phyloP scores from a whole-genome alignment of 202 grass and related monocot species.

The Cymbopogon flexuosus region DNA sequence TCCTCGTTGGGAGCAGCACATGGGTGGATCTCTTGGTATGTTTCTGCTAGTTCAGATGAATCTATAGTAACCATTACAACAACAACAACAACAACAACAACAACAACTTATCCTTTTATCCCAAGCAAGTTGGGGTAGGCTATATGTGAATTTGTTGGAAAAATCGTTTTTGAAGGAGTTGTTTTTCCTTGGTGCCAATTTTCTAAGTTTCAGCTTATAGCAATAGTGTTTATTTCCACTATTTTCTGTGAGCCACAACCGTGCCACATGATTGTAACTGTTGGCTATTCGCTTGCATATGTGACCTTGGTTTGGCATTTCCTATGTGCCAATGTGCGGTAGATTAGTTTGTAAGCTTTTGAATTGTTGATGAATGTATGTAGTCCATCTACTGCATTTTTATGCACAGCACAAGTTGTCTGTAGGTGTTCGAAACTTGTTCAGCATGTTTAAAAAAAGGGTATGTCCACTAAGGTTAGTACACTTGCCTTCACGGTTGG shows the following conservation, averaged over 20 bases:
- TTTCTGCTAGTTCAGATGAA: constrained; percentile 25
- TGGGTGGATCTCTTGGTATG: constrained; percentile 98
- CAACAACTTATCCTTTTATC: too few relatives aligned
- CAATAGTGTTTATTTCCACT: background rate
- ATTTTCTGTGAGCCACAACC: background rate
- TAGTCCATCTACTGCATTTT: background rate
- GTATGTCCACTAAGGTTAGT: background rate
- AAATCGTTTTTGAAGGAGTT: background rate
- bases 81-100: too few relatives aligned
- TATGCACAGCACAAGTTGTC: background rate
- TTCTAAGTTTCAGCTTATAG: background rate
- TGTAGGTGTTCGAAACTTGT: background rate
- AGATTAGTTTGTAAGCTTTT: background rate
- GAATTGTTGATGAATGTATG: background rate
- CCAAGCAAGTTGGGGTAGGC: too few relatives aligned
- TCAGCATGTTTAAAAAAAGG: background rate
- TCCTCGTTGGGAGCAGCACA: constrained; percentile 96
- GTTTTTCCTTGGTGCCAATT: background rate
- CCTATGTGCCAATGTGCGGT: background rate
- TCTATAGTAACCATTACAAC: background rate
- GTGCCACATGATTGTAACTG: background rate
- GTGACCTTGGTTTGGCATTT: constrained; percentile 20
- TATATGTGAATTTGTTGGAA: background rate
- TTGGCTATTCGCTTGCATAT: background rate
- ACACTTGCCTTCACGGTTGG: background rate